A percentile compares a stretch with the other conserved stretches of the same genome.
Conservation (phyloP, 768 basidiomycete genomes). For the Lentinula raphanica region DNA sequence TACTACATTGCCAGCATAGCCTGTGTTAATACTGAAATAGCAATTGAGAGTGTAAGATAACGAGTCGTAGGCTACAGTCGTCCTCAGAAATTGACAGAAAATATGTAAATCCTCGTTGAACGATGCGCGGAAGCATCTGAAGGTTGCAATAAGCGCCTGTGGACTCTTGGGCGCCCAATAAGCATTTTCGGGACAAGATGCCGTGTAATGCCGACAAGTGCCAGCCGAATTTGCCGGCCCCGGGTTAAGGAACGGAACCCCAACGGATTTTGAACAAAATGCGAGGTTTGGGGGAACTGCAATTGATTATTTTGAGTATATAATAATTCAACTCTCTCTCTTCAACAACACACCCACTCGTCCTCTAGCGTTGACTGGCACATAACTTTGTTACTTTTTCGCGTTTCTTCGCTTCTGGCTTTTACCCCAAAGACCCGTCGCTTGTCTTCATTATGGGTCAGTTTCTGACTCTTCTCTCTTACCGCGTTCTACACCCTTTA, state of each 20-base stretch:
- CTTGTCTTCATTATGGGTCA: conserved; percentile 31
- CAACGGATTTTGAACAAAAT: background rate
- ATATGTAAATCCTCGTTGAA: too few species aligned
- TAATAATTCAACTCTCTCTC: background rate
- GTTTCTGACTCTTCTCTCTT: conserved; percentile 6
- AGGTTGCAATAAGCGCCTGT: too few species aligned
- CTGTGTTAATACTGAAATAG: too few species aligned
- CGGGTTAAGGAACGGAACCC: background rate
- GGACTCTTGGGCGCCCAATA: too few species aligned
- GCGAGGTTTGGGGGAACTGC: too few species aligned
- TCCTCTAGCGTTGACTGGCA: background rate
- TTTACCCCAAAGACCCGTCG: background rate
- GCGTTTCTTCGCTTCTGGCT: background rate
- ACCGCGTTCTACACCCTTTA: background rate
- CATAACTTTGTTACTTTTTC: background rate
- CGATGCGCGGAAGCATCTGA: too few species aligned
- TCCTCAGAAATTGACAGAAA: too few species aligned
- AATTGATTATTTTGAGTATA: background rate
- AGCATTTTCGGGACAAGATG: too few species aligned
- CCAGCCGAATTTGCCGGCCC: background rate
- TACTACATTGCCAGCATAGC: too few species aligned
- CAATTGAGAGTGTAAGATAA: too few species aligned
- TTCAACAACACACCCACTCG: background rate
- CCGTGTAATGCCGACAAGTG: background rate
- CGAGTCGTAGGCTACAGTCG: too few species aligned